phyloP scores from a whole-genome alignment of 2,329 filamentous ascomycete genomes.

The Mollisia scopiformis region DNA sequence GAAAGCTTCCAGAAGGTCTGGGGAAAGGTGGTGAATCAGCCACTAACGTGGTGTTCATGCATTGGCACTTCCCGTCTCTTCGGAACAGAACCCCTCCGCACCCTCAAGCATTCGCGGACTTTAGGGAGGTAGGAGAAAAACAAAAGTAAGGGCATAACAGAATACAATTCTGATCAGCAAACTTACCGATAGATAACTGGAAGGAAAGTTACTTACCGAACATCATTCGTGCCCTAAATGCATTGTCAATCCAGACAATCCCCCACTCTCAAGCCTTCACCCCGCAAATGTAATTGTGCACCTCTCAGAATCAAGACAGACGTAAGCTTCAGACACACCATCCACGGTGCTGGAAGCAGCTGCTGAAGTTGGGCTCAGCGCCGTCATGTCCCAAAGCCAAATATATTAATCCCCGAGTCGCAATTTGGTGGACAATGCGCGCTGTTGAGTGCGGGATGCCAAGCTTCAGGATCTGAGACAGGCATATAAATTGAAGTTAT shows the following conservation, averaged over 20 bases:
- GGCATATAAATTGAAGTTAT: conserved; percentile 21
- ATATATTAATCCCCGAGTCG: conserved; percentile 11
- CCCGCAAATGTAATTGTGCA: background rate
- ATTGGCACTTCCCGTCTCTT: conserved; percentile 5
- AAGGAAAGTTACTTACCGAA: background rate
- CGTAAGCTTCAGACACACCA: background rate
- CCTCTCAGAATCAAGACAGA: background rate
- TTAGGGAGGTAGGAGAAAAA: background rate
- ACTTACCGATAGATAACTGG: background rate
- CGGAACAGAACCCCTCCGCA: conserved; percentile 9
- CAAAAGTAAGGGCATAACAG: background rate
- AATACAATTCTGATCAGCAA: background rate
- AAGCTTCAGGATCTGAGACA: conserved; percentile 16
- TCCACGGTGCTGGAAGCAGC: background rate
- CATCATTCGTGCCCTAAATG: background rate
- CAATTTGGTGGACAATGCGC: background rate
- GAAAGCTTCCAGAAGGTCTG: conserved; percentile 9
- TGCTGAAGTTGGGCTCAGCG: background rate
- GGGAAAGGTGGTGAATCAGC: conserved; percentile 1
- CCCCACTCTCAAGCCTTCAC: background rate
- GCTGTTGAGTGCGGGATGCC: background rate
- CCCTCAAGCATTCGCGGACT: background rate
- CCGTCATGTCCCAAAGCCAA: conserved; percentile 3
- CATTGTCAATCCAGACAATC: background rate
- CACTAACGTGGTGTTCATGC: conserved; percentile 2